Evolutionary conservation across 257 asterid species (phyloP), one percentile per base, ranked within the genome.

Genomic region (Scutellaria baicalensis): DNA sequence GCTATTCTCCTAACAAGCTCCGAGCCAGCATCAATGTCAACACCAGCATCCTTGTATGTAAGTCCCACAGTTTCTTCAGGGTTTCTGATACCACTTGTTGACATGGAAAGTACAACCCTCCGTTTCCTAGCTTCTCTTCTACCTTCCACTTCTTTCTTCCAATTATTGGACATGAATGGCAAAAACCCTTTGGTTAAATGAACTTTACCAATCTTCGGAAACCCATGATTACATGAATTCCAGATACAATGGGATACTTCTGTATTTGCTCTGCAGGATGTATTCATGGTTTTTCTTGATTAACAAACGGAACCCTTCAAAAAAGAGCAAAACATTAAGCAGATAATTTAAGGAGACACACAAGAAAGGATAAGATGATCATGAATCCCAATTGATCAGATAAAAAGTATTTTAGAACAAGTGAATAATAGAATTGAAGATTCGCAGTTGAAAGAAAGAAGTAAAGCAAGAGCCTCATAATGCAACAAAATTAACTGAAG

Each of bases 1-100:
- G 96, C 96, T 6, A 93, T 93, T 75, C 99, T 84, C 78, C 68
- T 68, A 47, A 93, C 98, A 61, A 93, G 96, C 80, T 93, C 98
- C 8, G 98, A 77, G 39, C 98, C 98, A 6, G 98, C 95, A 81
- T 93, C 97, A 43, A 93, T 93, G 78, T 93, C 97, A 35, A 93
- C 99, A 36, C 99, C 99, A 6, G 99, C 95, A 61, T 80, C 97
- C 80, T 91, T 93, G 72, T 93, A 93, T 0, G 97, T 93, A 62
- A 93, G 90, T 44, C 82, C 75, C 27, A 59, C 83, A 57, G 70
- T 65, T 72, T 64, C 74, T 7, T 40, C 76, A 43, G 16, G 79
- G 61, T 48, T 77, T 60, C 42, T 69, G 20, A 70, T 73, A 74
- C 64, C 60, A 51, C 59, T 64, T 64, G 71, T 54, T 9, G 88